Percentiles rank a stretch among this genome's conserved stretches.
Evolutionary conservation across 2,329 filamentous ascomycete genomes (phyloP).

Genomic region (Venturia effusa): DNA sequence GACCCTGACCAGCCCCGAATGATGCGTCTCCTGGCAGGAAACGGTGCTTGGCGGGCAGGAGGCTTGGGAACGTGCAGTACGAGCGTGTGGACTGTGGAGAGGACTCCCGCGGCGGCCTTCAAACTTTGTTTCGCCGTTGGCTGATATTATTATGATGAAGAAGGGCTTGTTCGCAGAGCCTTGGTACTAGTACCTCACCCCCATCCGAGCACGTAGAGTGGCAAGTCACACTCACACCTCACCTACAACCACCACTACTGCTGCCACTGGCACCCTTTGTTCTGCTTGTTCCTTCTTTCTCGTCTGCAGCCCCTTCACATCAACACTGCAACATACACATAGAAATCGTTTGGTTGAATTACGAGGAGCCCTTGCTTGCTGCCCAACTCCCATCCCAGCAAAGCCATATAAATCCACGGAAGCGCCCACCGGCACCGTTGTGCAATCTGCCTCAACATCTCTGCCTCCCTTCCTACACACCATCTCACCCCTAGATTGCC

Average conservation of each 20-base stretch:
- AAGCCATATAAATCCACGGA: not conserved
- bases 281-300: not conserved
- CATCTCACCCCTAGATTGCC: not conserved
- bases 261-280: no score
- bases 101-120: not conserved
- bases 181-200: no score
- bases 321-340: not conserved
- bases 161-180: not conserved
- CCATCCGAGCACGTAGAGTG: no score
- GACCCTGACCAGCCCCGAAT: not conserved
- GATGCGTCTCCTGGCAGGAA: not conserved
- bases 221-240: not conserved
- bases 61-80: not conserved
- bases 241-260: not conserved
- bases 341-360: no score
- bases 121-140: constrained; percentile 5
- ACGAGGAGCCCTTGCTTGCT: not conserved
- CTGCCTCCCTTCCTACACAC: not conserved
- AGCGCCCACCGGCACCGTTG: not conserved
- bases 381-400: not conserved
- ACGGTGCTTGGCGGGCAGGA: not conserved
- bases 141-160: not conserved
- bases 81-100: not conserved
- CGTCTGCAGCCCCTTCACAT: not conserved
- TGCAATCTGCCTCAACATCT: not conserved